Base-by-base conservation (phyloP, 805 yeast species). In the Metschnikowia henanensis region DNA sequence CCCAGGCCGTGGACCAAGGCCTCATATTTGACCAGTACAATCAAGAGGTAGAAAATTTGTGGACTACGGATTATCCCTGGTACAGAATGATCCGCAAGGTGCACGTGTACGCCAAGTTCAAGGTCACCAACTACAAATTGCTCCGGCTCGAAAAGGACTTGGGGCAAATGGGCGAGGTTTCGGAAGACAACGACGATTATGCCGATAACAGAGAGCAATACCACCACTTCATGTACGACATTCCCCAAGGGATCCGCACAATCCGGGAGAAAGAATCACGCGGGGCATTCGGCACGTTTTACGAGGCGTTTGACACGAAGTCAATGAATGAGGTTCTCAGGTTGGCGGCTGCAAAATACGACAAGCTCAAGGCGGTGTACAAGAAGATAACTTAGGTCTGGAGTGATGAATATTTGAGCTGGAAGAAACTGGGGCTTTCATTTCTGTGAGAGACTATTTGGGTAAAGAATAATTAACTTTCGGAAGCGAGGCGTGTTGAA, bases 21-120 rank as follows among this genome's bases (percentile, higher is more conserved):
- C 41, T 45, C 0, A 45, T 51, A 2, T 83, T 77, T 52, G 91
- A 86, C 52, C 55, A 51, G 2, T 72, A 72, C 47, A 72, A 75
- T 16, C 55, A 56, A 3, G 59, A 68, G 2, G 68, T 87, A 21
- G 81, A 79, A 49, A 62, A 65, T 2, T 71, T 75, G 26, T 77
- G 82, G 42, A 62, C 72, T 1, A 66, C 73, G 33, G 97, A 88
- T 53, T 84, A 77, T 54, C 90, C 97, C 1, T 85, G 96, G 90
- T 88, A 83, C 67, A 70, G 75, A 49, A 65, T 75, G 40, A 75
- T 71, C 51, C 76, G 72, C 50, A 88, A 88, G 61, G 57, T 87
- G 29, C 73, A 67, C 39, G 69, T 81, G 4, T 83, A 81, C 39
- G 75, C 84, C 13, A 75, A 76, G 42, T 68, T 84, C 44, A 77